Conservation (phyloP, 352 stramenopile genomes). For the Pythium inflatum region DNA sequence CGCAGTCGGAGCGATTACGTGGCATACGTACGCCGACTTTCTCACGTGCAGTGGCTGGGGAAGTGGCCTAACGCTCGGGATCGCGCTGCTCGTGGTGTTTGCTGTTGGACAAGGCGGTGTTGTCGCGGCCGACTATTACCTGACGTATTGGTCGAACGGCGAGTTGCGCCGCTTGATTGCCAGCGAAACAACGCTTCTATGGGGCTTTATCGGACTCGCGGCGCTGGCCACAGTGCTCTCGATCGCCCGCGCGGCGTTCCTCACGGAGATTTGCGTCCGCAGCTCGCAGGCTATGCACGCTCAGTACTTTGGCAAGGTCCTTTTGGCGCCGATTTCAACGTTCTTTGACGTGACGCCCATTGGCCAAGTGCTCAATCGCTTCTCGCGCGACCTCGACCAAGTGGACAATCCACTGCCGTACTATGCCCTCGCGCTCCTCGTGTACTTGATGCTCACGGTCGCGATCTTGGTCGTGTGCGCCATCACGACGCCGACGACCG, state of each 20-base stretch:
- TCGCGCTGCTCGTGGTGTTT: constrained; percentile 11
- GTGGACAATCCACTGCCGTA: constrained; percentile 68
- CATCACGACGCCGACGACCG: constrained; percentile 53
- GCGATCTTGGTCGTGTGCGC: constrained; percentile 66
- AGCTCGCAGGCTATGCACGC: constrained; percentile 47
- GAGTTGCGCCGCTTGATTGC: constrained; percentile 17
- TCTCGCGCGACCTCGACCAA: constrained; percentile 80
- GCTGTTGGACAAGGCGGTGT: constrained; percentile 10
- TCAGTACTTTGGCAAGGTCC: constrained; percentile 34
- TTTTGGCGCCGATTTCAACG: constrained; percentile 65
- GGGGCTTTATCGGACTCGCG: neutral
- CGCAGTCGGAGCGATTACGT: constrained; percentile 59
- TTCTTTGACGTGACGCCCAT: constrained; percentile 87
- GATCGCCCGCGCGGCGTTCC: neutral
- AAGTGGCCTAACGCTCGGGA: neutral
- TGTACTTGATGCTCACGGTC: constrained; percentile 69
- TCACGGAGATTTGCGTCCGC: constrained; percentile 59
- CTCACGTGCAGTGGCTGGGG: constrained; percentile 25
- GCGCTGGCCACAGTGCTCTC: neutral
- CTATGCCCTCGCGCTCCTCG: constrained; percentile 51
- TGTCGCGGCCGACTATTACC: constrained; percentile 48
- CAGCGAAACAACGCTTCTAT: neutral
- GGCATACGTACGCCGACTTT: constrained; percentile 66
- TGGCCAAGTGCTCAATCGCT: constrained; percentile 79
- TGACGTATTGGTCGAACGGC: constrained; percentile 91